Evolutionary conservation across 192 early-diverging fungal species (phyloP), one percentile per base, ranked within the genome.

Genomic region (Coemansia sp.): DNA sequence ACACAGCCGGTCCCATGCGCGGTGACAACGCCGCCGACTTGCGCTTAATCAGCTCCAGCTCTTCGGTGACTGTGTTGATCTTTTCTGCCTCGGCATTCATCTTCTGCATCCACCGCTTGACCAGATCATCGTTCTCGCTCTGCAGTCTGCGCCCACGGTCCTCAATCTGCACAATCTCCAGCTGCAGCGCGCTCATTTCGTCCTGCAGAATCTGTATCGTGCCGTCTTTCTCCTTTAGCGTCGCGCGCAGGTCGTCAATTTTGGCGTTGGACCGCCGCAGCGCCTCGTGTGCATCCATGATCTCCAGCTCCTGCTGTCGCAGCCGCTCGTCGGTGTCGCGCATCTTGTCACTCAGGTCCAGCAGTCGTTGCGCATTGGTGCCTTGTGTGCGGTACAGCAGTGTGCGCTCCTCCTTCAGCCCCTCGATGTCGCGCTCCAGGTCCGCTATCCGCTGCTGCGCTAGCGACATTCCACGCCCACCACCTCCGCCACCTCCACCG

Each of bases 121-220:
- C 83, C 37, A 98, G 82, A 52, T 94, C 85, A 11, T 77, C 84
- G 72, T 98, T 96, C 69, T 98, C 96, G 14, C 76, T 62, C 69
- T 90, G 88, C 51, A 98, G 71, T 25, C 84, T 79, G 25, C 83
- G 83, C 48, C 87, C 75, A 22, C 81, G 65, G 59, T 90, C 86
- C 68, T 92, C 90, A 10, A 82, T 74, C 62, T 93, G 92, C 6
- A 87, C 81, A 49, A 97, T 85, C 68, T 98, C 96, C 35, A 98
- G 86, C 62, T 97, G 94, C 60, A 93, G 72, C 6, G 94, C 89
- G 22, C 88, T 84, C 62, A 94, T 74, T 83, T 98, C 96, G 72
- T 98, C 96, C 78, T 92, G 91, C 52, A 97, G 67, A 22, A 95
- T 86, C 89, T 93, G 93, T 54, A 98, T 96, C 1, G 90, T 91